A percentile compares a stretch with the other conserved stretches of the same genome.
Conservation (phyloP, 495 filamentous ascomycete species). For the Penicillium pancosmium region DNA sequence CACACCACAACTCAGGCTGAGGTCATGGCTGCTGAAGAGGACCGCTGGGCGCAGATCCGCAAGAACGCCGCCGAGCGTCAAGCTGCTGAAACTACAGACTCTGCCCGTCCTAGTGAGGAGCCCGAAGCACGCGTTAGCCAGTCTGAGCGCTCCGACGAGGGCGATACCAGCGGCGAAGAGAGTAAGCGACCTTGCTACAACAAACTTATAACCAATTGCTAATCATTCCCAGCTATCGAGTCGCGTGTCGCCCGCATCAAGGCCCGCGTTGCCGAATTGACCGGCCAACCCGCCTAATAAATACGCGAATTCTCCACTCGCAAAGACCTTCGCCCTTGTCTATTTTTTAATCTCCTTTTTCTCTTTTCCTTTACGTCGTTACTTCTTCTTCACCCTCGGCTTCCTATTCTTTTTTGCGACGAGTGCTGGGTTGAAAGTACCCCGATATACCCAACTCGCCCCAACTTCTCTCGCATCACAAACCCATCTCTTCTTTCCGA, state of each 20-base stretch:
- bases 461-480: constrained; percentile 8
- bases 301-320: background rate
- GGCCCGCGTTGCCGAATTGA: constrained; percentile 92
- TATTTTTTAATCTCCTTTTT: background rate
- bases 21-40: constrained; percentile 21
- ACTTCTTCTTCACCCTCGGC: background rate
- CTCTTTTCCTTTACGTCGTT: background rate
- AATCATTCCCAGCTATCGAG: constrained; percentile 74
- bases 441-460: constrained; percentile 1
- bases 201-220: background rate
- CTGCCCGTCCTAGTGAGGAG: constrained; percentile 58
- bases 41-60: constrained; percentile 90
- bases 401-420: background rate
- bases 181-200: constrained; percentile 63
- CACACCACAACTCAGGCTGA: constrained; percentile 28
- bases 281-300: constrained; percentile 60
- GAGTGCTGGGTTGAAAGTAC: background rate
- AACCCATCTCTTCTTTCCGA: background rate
- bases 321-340: background rate
- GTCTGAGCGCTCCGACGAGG: constrained; percentile 69
- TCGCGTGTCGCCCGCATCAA: constrained; percentile 97
- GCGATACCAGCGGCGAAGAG: constrained; percentile 91
- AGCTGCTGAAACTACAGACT: constrained; percentile 59
- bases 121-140: constrained; percentile 39
- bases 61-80: constrained; percentile 84